These are phyloP conservation scores for Lipomyces orientalis DNA, from an alignment of 805 yeast species.

Conservation along the genomic window DNA sequence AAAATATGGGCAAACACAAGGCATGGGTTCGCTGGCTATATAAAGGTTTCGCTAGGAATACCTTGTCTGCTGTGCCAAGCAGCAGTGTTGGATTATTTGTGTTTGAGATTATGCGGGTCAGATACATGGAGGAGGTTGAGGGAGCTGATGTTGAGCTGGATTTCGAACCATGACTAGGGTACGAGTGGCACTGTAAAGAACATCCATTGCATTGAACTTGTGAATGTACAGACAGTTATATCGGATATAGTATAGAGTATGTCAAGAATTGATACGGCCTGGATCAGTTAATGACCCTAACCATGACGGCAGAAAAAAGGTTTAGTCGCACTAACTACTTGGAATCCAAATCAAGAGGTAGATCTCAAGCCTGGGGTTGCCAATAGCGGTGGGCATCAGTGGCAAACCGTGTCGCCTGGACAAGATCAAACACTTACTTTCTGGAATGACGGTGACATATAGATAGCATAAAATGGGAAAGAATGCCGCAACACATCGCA, in stretches of 20 bases:
- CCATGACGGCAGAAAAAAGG: too few relatives aligned
- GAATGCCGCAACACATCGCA: too few relatives aligned
- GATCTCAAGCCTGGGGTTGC: too few relatives aligned
- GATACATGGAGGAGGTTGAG: slow-evolving; percentile 24
- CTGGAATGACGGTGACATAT: too few relatives aligned
- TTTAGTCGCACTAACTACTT: too few relatives aligned
- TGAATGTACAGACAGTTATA: background rate
- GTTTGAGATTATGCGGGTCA: slow-evolving; percentile 73
- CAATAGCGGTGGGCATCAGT: too few relatives aligned
- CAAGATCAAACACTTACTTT: too few relatives aligned
- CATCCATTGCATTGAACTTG: background rate
- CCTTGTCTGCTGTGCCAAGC: slow-evolving; percentile 81
- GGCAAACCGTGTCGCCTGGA: too few relatives aligned
- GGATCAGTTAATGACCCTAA: too few relatives aligned
- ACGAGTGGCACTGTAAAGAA: background rate
- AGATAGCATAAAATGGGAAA: too few relatives aligned
- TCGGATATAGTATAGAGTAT: too few relatives aligned
- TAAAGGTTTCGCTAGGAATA: slow-evolving; percentile 75
- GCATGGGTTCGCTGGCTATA: slow-evolving; percentile 59
- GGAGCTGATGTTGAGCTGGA: slow-evolving; percentile 5
- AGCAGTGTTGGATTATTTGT: slow-evolving; percentile 85
- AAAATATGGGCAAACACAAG: slow-evolving; percentile 1
- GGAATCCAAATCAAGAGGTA: too few relatives aligned
- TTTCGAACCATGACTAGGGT: slow-evolving; percentile 2
- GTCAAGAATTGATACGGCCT: background rate